Evolutionary conservation across 129 eudicot species (phyloP).

Genomic region (Helichrysum umbraculigerum): DNA sequence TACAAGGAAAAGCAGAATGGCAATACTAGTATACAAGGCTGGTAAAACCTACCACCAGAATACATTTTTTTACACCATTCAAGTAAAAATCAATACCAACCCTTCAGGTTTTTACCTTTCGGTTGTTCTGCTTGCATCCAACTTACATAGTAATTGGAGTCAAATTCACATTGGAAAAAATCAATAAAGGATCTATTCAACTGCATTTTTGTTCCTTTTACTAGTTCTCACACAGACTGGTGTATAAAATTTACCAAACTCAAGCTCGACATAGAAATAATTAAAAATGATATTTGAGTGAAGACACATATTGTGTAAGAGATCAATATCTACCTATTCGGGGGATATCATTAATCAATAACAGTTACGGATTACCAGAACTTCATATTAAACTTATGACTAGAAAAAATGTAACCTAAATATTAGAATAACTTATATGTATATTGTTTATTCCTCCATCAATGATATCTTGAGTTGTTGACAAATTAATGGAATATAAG

Average conservation of each 20-base stretch:
- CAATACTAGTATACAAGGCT: neutral
- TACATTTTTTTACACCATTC: neutral
- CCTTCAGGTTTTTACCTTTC: neutral
- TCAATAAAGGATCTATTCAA: neutral
- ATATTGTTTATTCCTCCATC: neutral
- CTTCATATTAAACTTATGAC: neutral
- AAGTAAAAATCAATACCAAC: neutral
- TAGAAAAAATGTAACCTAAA: neutral
- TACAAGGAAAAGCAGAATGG: constrained; percentile 5
- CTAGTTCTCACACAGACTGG: constrained; percentile 16
- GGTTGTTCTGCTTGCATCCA: constrained; percentile 10
- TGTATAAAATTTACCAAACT: constrained; percentile 6
- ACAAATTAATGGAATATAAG: neutral
- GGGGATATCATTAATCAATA: neutral
- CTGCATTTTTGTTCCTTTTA: neutral
- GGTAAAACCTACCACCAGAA: constrained; percentile 13
- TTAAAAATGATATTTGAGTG: neutral
- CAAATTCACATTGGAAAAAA: constrained; percentile 10
- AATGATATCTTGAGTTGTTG: neutral
- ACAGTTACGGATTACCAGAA: neutral
- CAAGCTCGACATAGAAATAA: constrained; percentile 1
- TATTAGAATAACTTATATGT: constrained; percentile 13
- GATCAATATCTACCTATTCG: neutral
- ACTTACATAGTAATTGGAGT: constrained; percentile 1
- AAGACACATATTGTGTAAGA: neutral